Evolutionary conservation across 495 filamentous ascomycete genomes (phyloP).

Genomic region (Melanomma pulvis-pyrius): DNA sequence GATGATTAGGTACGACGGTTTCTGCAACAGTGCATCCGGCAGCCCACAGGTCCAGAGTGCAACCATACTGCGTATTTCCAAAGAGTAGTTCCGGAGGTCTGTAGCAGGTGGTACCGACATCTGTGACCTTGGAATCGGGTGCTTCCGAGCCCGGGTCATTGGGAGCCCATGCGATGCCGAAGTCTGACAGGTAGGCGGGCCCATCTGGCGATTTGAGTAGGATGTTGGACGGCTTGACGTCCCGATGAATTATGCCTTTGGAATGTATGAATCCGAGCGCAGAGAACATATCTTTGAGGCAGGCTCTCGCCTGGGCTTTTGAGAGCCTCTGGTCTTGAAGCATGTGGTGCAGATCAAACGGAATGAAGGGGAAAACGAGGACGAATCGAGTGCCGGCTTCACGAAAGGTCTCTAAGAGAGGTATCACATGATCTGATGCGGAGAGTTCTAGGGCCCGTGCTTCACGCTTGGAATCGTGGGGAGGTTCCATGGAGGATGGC

Average conservation of each 20-base stretch:
- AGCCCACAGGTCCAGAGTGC: constrained; percentile 83
- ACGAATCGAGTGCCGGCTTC: constrained; percentile 71
- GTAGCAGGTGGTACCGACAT: constrained; percentile 92
- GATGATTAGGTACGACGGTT: constrained; percentile 48
- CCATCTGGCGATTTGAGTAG: constrained; percentile 69
- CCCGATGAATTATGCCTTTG: constrained; percentile 81
- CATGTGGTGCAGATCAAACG: constrained; percentile 67
- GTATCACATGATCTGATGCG: constrained; percentile 59
- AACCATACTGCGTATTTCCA: constrained; percentile 71
- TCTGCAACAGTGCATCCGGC: constrained; percentile 82
- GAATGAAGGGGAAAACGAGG: constrained; percentile 82
- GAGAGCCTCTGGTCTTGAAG: constrained; percentile 54
- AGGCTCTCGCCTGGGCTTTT: constrained; percentile 48
- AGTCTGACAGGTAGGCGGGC: constrained; percentile 80
- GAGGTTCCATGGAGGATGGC: constrained; percentile 69
- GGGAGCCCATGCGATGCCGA: constrained; percentile 86
- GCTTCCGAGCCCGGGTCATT: constrained; percentile 64
- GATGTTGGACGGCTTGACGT: constrained; percentile 91
- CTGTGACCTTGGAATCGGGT: constrained; percentile 72
- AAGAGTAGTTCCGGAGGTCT: constrained; percentile 90
- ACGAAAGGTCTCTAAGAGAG: constrained; percentile 68
- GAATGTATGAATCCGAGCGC: constrained; percentile 74
- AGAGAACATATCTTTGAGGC: constrained; percentile 68
- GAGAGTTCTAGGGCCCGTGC: constrained; percentile 67
- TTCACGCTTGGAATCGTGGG: constrained; percentile 80